Percentiles rank a stretch among this genome's conserved stretches.
These are phyloP conservation scores for Irpex sp. DNA, from an alignment of 1,284 basidiomycete species.

Conservation along the genomic window DNA sequence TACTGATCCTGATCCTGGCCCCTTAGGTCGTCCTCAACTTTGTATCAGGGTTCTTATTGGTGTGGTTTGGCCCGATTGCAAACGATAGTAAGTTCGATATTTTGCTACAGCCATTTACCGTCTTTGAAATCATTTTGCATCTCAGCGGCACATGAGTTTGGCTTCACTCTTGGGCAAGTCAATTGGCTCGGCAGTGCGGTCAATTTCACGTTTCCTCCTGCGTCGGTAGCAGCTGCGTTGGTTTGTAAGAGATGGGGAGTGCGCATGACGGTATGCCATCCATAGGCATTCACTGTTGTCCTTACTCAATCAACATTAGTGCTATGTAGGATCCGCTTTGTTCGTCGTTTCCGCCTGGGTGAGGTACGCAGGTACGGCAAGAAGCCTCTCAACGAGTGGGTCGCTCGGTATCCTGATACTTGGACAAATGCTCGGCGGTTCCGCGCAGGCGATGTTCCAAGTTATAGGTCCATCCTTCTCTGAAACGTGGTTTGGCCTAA, in stretches of 20 bases:
- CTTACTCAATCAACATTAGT: constrained; percentile 27
- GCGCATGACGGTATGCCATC: constrained; percentile 42
- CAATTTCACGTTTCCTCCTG: constrained; percentile 53
- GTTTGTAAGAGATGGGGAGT: constrained; percentile 56
- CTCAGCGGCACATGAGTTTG: constrained; percentile 35
- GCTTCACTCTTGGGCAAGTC: constrained; percentile 56
- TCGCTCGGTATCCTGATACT: constrained; percentile 61
- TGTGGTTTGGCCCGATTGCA: constrained; percentile 76
- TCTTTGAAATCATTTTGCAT: not conserved
- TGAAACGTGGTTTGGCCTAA: constrained; percentile 73
- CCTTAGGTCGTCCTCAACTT: constrained; percentile 54
- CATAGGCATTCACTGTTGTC: not conserved
- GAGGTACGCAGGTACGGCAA: constrained; percentile 62
- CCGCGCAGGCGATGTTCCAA: constrained; percentile 64
- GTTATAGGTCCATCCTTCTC: constrained; percentile 66
- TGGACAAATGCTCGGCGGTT: constrained; percentile 55
- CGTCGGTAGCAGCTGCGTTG: constrained; percentile 50
- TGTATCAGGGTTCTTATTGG: constrained; percentile 56
- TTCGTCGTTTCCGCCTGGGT: constrained; percentile 67
- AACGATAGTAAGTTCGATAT: constrained; percentile 42
- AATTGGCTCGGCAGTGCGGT: constrained; percentile 75
- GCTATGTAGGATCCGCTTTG: constrained; percentile 44
- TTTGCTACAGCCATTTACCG: too few relatives aligned
- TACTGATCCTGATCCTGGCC: not conserved
- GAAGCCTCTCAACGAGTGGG: constrained; percentile 38